Evolutionary conservation across 805 yeast genomes (phyloP).

Genomic region (Schwanniomyces pseudopolymorphus): DNA sequence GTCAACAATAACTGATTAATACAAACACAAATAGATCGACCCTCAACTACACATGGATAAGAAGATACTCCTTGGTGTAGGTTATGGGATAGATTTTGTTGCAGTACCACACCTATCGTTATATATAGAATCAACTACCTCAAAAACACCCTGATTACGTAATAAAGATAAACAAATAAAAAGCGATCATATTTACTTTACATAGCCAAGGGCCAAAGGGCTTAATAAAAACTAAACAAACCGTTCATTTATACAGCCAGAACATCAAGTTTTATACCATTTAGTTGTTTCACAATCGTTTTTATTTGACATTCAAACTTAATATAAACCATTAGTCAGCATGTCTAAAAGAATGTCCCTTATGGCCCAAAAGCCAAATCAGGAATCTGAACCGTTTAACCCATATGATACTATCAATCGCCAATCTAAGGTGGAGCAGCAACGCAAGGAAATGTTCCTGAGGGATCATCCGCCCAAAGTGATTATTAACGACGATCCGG

Average conservation of each 20-base stretch:
- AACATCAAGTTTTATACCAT: not conserved
- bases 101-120: not conserved
- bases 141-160: not conserved
- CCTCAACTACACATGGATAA: too few species aligned
- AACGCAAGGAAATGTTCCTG: slow-evolving; percentile 21
- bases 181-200: not conserved
- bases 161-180: not conserved
- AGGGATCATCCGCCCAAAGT: slow-evolving; percentile 22
- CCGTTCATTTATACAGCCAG: not conserved
- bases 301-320: not conserved
- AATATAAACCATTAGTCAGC: not conserved
- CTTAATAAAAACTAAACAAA: not conserved
- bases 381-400: slow-evolving; percentile 12
- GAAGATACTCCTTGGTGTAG: too few species aligned
- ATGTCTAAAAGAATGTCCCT: slow-evolving; percentile 10
- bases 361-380: slow-evolving; percentile 3
- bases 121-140: not conserved
- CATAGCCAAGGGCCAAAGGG: not conserved
- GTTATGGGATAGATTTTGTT: too few species aligned
- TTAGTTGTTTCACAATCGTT: not conserved
- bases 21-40: too few species aligned
- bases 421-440: slow-evolving; percentile 18
- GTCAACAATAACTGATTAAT: too few species aligned
- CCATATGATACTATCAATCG: slow-evolving; percentile 28
- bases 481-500: slow-evolving; percentile 36